Evolutionary conservation across 2,329 filamentous ascomycete species (phyloP).

Genomic region (Stemphylium vesicarium): DNA sequence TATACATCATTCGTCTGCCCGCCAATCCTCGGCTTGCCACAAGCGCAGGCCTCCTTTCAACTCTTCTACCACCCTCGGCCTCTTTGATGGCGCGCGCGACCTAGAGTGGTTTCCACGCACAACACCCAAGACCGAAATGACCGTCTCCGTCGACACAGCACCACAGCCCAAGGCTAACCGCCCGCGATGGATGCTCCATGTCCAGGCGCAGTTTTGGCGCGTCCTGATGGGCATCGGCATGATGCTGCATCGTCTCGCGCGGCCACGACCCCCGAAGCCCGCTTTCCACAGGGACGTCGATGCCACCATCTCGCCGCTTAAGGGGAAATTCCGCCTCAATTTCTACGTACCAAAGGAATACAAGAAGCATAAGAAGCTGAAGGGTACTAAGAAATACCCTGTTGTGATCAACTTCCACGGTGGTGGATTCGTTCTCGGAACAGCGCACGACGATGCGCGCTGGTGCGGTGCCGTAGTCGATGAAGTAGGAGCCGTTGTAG

Average conservation of each 20-base stretch:
- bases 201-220: conserved; percentile 71
- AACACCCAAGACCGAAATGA: neutral
- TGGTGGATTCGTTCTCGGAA: conserved; percentile 67
- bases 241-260: conserved; percentile 68
- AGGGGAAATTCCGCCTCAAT: conserved; percentile 59
- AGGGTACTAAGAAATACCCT: conserved; percentile 57
- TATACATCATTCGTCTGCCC: conserved; percentile 2
- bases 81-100: conserved; percentile 12
- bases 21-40: conserved; percentile 11
- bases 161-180: conserved; percentile 37
- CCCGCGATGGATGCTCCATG: conserved; percentile 65
- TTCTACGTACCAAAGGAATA: conserved; percentile 67
- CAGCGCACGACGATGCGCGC: conserved; percentile 65
- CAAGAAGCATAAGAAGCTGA: conserved; percentile 50
- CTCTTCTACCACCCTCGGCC: conserved; percentile 2
- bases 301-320: conserved; percentile 55
- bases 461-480: conserved; percentile 65
- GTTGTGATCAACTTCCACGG: conserved; percentile 70
- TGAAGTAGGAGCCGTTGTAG: conserved; percentile 63
- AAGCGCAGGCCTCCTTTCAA: conserved; percentile 18
- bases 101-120: conserved; percentile 3
- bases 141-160: conserved; percentile 5
- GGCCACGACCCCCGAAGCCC: conserved; percentile 66
- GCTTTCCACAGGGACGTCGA: conserved; percentile 64
- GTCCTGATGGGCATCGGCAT: conserved; percentile 72